phyloP scores from a whole-genome alignment of 345 rosid species.

The Firmiana major region DNA sequence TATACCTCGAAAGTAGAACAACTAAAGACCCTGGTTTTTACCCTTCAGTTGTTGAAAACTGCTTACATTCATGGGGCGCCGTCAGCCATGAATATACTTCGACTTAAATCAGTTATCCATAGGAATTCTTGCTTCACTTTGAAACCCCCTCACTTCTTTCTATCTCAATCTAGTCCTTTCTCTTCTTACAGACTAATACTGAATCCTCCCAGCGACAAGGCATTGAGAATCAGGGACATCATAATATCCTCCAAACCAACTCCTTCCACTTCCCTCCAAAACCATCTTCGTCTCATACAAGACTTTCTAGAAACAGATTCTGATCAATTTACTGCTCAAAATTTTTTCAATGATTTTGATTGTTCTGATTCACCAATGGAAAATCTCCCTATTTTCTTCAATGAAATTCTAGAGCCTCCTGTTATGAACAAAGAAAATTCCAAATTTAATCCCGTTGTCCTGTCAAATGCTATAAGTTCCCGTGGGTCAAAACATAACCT shows the following conservation, averaged over 20 bases:
- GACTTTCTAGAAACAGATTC: conserved; percentile 42
- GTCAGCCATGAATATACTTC: not conserved
- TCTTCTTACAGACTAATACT: conserved; percentile 25
- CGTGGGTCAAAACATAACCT: conserved; percentile 50
- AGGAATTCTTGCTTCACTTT: not conserved
- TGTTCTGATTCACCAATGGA: conserved; percentile 10
- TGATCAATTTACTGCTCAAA: conserved; percentile 14
- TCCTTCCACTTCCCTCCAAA: conserved; percentile 11
- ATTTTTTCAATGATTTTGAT: conserved; percentile 9
- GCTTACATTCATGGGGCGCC: not conserved
- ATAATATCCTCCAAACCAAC: conserved; percentile 34
- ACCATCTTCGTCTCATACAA: conserved; percentile 57
- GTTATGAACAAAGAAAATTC: conserved; percentile 17
- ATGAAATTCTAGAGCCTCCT: conserved; percentile 26
- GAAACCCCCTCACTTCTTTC: not conserved
- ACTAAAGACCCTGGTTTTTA: not conserved
- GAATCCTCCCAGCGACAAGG: conserved; percentile 28
- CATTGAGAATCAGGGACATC: conserved; percentile 49
- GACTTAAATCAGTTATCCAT: not conserved
- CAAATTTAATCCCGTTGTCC: conserved; percentile 28
- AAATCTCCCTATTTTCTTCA: conserved; percentile 27
- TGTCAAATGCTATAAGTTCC: conserved; percentile 58
- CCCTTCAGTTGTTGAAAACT: not conserved
- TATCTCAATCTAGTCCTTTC: conserved; percentile 24
- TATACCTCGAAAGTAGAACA: too few species aligned